These are phyloP conservation scores for Hypoxylon sp. DNA, from an alignment of 2,329 filamentous ascomycete species.

Conservation along the genomic window DNA sequence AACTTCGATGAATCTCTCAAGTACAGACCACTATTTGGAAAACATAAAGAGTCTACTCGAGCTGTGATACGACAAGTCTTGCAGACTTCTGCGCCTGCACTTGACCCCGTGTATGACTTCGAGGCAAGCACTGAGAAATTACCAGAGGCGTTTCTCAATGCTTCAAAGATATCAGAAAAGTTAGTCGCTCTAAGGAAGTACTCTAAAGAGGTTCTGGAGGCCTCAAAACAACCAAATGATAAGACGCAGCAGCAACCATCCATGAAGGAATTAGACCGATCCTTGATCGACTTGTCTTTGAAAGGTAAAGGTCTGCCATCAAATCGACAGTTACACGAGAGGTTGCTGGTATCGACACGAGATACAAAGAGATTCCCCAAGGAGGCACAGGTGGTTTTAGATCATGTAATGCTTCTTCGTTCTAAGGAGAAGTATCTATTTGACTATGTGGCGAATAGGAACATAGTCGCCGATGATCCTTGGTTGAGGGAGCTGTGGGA, in stretches of 20 bases:
- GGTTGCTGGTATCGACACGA: conserved; percentile 63
- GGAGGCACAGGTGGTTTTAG: conserved; percentile 66
- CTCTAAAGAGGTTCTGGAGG: conserved; percentile 47
- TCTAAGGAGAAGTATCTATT: conserved; percentile 75
- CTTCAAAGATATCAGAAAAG: conserved; percentile 64
- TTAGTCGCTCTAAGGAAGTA: conserved; percentile 62
- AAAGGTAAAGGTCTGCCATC: conserved; percentile 59
- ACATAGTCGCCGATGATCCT: conserved; percentile 77
- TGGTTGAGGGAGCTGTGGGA: conserved; percentile 87
- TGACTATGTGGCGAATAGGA: conserved; percentile 74
- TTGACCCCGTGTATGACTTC: conserved; percentile 57
- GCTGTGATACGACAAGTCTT: conserved; percentile 61
- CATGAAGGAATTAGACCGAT: conserved; percentile 51
- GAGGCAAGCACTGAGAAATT: conserved; percentile 56
- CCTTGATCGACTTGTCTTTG: conserved; percentile 57
- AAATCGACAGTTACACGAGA: conserved; percentile 71
- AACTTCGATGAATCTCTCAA: conserved; percentile 68
- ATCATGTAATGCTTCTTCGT: conserved; percentile 72
- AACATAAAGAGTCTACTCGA: conserved; percentile 61
- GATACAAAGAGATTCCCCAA: conserved; percentile 64
- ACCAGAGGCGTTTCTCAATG: conserved; percentile 60
- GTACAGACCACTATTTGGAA: conserved; percentile 70
- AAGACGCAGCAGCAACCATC: conserved; percentile 32
- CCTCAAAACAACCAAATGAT: conserved; percentile 35
- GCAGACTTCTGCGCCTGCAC: conserved; percentile 54